These are phyloP conservation scores for Polytrichum commune DNA, from an alignment of 225 moss, liverwort and hornwort species.

Conservation along the genomic window DNA sequence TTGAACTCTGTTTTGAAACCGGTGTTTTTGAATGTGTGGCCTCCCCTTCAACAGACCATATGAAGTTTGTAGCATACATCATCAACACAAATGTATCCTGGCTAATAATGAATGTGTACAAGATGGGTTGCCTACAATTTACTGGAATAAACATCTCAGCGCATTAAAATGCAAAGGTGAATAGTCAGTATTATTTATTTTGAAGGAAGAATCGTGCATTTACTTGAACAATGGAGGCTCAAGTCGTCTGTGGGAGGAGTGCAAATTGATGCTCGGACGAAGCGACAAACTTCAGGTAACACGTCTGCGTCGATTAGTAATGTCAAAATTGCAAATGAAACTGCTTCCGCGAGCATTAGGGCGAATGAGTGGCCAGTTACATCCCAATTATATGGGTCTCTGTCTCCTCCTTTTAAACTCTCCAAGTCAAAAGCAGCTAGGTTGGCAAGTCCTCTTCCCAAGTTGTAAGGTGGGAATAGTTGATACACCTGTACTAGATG, in stretches of 20 bases:
- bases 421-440: slow-evolving; percentile 72
- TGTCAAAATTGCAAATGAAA: slow-evolving; percentile 54
- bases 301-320: slow-evolving; percentile 70
- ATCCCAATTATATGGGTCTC: slow-evolving; percentile 67
- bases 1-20: too few relatives aligned
- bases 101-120: too few relatives aligned
- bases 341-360: slow-evolving; percentile 75
- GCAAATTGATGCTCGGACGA: slow-evolving; percentile 12
- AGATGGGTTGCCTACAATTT: too few relatives aligned
- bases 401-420: slow-evolving; percentile 37
- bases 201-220: too few relatives aligned
- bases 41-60: too few relatives aligned
- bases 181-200: too few relatives aligned
- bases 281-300: slow-evolving; percentile 33
- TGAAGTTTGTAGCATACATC: too few relatives aligned
- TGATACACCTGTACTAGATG: slow-evolving; percentile 61
- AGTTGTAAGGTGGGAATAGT: slow-evolving; percentile 80
- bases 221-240: too few relatives aligned
- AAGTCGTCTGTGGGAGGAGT: slow-evolving; percentile 11
- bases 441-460: slow-evolving; percentile 79
- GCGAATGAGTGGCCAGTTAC: slow-evolving; percentile 68
- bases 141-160: too few relatives aligned
- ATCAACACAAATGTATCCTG: too few relatives aligned
- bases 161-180: too few relatives aligned
- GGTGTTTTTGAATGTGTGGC: too few relatives aligned